A percentile compares a stretch with the other conserved stretches of the same genome.
Evolutionary conservation across 2,329 filamentous ascomycete genomes (phyloP).

Genomic region (Amauroascus niger): DNA sequence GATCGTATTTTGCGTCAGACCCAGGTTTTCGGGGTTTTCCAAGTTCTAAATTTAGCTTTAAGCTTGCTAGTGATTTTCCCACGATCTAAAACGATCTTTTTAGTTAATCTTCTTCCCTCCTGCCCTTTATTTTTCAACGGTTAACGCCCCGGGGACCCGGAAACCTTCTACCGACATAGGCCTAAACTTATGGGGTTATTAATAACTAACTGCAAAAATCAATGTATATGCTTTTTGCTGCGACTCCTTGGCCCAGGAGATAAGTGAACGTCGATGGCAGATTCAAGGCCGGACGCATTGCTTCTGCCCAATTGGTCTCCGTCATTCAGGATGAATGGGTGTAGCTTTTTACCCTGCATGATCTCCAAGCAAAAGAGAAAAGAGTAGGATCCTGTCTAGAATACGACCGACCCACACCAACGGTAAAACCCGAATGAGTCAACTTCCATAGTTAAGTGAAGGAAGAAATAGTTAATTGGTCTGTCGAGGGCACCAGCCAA

Average conservation of each 20-base stretch:
- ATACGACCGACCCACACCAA: slow-evolving; percentile 7
- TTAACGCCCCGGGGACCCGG: not conserved
- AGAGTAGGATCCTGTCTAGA: not conserved
- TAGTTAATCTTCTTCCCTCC: not conserved
- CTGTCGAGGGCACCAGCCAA: not conserved
- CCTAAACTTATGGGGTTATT: too few species aligned
- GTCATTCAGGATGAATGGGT: not conserved
- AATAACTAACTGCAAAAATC: too few species aligned
- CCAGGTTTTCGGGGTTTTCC: not conserved
- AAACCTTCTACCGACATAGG: too few species aligned
- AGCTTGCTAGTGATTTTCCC: not conserved
- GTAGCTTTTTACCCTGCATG: not conserved
- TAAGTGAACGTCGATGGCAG: not conserved
- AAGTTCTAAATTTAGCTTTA: slow-evolving; percentile 1
- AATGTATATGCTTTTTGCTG: too few species aligned
- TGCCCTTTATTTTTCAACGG: not conserved
- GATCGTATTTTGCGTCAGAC: not conserved
- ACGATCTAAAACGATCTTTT: not conserved
- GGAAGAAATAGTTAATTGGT: not conserved
- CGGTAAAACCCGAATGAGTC: slow-evolving; percentile 9
- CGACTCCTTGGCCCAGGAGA: not conserved
- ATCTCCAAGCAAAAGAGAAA: not conserved
- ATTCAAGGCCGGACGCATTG: not conserved
- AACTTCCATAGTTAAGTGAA: not conserved
- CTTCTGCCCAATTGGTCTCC: not conserved